A percentile compares a stretch with the other conserved stretches of the same genome.
phyloP scores from a whole-genome alignment of 176 grass and related monocot genomes.

The Oryza officinalis region DNA sequence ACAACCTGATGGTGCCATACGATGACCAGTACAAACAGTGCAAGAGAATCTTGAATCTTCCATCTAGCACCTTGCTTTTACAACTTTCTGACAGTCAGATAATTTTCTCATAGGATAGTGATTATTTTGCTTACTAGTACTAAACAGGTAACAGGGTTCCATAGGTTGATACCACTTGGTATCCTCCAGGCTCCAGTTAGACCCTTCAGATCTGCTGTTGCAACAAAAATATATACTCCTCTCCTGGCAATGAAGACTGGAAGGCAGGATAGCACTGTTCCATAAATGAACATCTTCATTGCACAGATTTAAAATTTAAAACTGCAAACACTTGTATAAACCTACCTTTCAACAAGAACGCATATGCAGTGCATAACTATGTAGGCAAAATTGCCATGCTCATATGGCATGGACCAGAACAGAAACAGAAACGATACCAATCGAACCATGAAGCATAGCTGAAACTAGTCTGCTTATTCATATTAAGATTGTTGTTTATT shows the following conservation, averaged over 20 bases:
- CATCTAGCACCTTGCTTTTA: neutral
- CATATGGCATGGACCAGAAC: neutral
- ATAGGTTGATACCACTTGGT: neutral
- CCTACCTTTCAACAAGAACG: neutral
- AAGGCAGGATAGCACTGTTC: neutral
- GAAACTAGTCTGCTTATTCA: slow-evolving; percentile 1
- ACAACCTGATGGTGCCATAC: neutral
- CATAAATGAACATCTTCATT: neutral
- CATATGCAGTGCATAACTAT: neutral
- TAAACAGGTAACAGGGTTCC: neutral
- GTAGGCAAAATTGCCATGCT: neutral
- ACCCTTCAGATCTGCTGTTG: neutral
- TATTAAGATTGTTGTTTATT: slow-evolving; percentile 19
- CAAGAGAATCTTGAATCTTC: neutral
- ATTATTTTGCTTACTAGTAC: neutral
- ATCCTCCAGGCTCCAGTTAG: neutral
- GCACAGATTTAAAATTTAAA: neutral
- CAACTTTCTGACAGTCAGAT: neutral
- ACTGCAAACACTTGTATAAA: neutral
- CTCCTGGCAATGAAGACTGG: neutral
- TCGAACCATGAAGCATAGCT: neutral
- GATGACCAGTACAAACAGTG: neutral
- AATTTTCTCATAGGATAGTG: neutral
- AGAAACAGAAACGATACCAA: slow-evolving; percentile 6
- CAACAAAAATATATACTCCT: neutral